These are phyloP conservation scores for Sporothrix humicola DNA, from an alignment of 2,329 filamentous ascomycete species.

Conservation along the genomic window DNA sequence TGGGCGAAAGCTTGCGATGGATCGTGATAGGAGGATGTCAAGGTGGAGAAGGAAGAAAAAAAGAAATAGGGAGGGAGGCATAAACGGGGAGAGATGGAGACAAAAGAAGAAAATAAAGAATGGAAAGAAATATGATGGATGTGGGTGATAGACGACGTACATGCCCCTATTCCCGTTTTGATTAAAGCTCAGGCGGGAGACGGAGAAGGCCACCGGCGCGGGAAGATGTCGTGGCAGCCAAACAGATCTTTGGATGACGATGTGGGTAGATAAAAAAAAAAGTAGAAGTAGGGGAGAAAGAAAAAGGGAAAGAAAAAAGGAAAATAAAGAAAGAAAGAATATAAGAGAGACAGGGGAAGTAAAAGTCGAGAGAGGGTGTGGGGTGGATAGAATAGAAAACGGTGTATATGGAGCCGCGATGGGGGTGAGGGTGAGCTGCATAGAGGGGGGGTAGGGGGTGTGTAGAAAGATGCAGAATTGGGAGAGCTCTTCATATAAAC, in stretches of 20 bases:
- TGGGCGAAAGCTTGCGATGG: not conserved
- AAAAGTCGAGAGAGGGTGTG: not conserved
- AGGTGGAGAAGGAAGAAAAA: not conserved
- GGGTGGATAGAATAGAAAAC: not conserved
- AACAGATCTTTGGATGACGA: conserved; percentile 22
- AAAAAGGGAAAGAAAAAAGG: not conserved
- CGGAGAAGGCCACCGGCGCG: conserved; percentile 1
- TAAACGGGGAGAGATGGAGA: not conserved
- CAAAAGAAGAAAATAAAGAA: not conserved
- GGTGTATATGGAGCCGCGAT: not conserved
- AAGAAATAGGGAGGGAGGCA: not conserved
- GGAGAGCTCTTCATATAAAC: not conserved
- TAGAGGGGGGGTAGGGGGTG: conserved; percentile 19
- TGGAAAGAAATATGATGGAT: conserved; percentile 19
- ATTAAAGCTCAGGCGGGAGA: conserved; percentile 26
- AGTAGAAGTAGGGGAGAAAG: conserved; percentile 35
- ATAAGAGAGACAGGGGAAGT: not conserved
- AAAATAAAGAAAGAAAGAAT: not conserved
- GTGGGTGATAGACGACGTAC: conserved; percentile 37
- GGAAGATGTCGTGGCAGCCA: conserved; percentile 5
- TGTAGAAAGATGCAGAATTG: not conserved
- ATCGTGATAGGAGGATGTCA: conserved; percentile 17
- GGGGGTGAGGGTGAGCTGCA: conserved; percentile 11
- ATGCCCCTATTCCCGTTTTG: conserved; percentile 29
- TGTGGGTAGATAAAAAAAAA: conserved; percentile 22